phyloP scores from a whole-genome alignment of 768 basidiomycete genomes.

The Rubroboletus satanas region DNA sequence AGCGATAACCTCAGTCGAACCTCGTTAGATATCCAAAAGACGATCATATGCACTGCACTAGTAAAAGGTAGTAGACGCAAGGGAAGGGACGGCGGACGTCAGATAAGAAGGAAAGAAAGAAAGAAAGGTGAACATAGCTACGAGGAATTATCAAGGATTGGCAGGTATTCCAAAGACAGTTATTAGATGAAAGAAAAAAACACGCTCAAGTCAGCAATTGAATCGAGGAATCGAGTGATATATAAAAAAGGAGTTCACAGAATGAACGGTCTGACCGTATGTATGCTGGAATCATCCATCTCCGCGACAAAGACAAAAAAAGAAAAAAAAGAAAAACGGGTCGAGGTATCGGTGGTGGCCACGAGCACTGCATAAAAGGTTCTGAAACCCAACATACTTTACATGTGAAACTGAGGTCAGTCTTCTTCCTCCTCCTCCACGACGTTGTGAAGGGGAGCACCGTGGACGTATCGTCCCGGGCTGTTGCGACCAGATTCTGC shows the following conservation, averaged over 20 bases:
- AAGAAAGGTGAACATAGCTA: constrained; percentile 24
- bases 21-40: constrained; percentile 19
- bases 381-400: constrained; percentile 19
- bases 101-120: constrained; percentile 3
- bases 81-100: not conserved
- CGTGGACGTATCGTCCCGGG: constrained; percentile 74
- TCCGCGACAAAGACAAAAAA: constrained; percentile 4
- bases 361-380: constrained; percentile 9
- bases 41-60: constrained; percentile 19
- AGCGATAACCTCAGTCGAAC: not conserved
- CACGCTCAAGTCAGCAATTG: constrained; percentile 14
- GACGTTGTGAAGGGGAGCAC: constrained; percentile 83
- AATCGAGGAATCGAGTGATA: not conserved
- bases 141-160: constrained; percentile 23
- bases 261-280: constrained; percentile 1
- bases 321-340: constrained; percentile 1
- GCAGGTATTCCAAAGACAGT: constrained; percentile 13
- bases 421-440: constrained; percentile 80
- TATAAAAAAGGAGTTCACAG: not conserved
- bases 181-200: constrained; percentile 24
- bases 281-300: constrained; percentile 8
- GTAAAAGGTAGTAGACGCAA: constrained; percentile 3
- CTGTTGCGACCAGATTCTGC: constrained; percentile 57
- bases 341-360: constrained; percentile 26
- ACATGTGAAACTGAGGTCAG: constrained; percentile 12